Conservation (phyloP, 2,329 filamentous ascomycete genomes). For the Cryphonectria naterciae region DNA sequence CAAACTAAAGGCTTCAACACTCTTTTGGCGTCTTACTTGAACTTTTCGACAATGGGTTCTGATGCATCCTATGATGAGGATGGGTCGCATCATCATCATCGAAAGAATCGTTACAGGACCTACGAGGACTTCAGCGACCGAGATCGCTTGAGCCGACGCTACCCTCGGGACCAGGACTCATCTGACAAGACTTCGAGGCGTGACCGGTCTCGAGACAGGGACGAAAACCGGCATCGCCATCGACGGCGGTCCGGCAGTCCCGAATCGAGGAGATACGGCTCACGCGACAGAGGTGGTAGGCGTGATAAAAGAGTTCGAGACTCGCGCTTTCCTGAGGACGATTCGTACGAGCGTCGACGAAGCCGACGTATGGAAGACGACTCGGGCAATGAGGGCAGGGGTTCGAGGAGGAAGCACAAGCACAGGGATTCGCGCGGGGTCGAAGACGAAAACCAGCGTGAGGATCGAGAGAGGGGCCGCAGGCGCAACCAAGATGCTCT, state of each 20-base stretch:
- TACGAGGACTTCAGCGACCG: slow-evolving; percentile 12
- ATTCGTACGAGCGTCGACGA: slow-evolving; percentile 15
- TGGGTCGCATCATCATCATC: background rate
- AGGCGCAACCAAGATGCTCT: slow-evolving; percentile 5
- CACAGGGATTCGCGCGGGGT: slow-evolving; percentile 5
- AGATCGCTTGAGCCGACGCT: slow-evolving; percentile 17
- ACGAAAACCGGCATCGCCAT: slow-evolving; percentile 15
- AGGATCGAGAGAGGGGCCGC: background rate
- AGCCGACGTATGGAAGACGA: slow-evolving; percentile 9
- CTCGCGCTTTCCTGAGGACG: slow-evolving; percentile 18
- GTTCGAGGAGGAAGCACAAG: slow-evolving; percentile 12
- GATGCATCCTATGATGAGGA: slow-evolving; percentile 8
- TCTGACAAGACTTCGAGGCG: slow-evolving; percentile 17
- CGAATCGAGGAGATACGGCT: slow-evolving; percentile 8
- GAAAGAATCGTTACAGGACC: slow-evolving; percentile 1
- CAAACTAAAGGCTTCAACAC: background rate
- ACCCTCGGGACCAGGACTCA: slow-evolving; percentile 11
- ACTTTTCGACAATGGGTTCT: slow-evolving; percentile 17
- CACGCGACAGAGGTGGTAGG: slow-evolving; percentile 12
- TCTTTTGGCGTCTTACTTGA: background rate
- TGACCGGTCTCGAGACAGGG: slow-evolving; percentile 17
- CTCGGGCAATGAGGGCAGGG: background rate
- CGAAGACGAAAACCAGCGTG: slow-evolving; percentile 3
- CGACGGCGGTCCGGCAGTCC: slow-evolving; percentile 25
- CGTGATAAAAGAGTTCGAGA: slow-evolving; percentile 13